These are phyloP conservation scores for Penicillium verhagenii DNA, from an alignment of 495 filamentous ascomycete genomes.

Conservation along the genomic window DNA sequence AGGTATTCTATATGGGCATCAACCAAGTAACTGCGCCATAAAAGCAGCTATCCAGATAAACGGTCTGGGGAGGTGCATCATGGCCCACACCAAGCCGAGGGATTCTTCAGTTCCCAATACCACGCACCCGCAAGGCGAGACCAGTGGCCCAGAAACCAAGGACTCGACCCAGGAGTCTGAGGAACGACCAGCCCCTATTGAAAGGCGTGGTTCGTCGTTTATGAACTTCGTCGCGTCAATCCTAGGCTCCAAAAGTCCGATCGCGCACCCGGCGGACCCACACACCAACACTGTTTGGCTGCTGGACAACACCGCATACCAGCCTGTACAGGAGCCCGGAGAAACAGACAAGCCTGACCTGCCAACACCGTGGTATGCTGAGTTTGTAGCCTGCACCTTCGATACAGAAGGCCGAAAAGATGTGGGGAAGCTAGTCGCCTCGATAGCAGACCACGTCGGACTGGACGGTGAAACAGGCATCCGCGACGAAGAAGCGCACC, in stretches of 20 bases:
- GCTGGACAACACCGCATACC: constrained; percentile 85
- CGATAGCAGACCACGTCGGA: constrained; percentile 69
- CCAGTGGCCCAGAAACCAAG: not conserved
- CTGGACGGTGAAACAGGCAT: constrained; percentile 60
- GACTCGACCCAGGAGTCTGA: not conserved
- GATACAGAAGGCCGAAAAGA: constrained; percentile 63
- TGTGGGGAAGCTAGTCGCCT: constrained; percentile 63
- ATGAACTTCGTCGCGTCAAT: constrained; percentile 28
- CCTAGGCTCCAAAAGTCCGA: constrained; percentile 29
- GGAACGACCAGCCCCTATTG: constrained; percentile 3
- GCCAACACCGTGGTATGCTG: constrained; percentile 63
- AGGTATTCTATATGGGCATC: not conserved
- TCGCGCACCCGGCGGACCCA: constrained; percentile 37
- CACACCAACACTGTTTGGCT: constrained; percentile 76
- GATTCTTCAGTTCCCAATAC: constrained; percentile 1
- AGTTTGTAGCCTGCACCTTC: constrained; percentile 81
- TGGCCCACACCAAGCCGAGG: constrained; percentile 4
- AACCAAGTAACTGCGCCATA: not conserved
- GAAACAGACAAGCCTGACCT: constrained; percentile 20
- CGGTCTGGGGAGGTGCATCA: constrained; percentile 6
- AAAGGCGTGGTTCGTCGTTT: constrained; percentile 32
- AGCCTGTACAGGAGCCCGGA: constrained; percentile 27
- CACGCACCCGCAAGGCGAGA: not conserved
- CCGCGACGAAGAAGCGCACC: constrained; percentile 53
- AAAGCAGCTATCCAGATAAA: not conserved